Percentiles rank a stretch among this genome's conserved stretches.
phyloP scores from a whole-genome alignment of 495 filamentous ascomycete species.

The Saxophila tyrrhenica region DNA sequence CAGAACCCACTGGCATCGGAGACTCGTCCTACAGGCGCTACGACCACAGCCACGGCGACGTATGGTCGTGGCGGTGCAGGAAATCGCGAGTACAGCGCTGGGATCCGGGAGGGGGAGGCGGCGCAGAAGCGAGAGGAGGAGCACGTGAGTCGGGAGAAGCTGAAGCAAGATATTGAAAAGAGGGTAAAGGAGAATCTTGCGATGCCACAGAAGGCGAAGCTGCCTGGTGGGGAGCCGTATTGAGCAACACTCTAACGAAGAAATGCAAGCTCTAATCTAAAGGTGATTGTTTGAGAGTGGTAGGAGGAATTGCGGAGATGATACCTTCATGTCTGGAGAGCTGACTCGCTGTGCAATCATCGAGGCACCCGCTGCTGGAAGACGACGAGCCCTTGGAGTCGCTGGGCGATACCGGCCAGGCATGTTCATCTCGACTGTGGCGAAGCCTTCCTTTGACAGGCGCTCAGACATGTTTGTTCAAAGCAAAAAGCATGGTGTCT shows the following conservation, averaged over 20 bases:
- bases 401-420: too few relatives aligned
- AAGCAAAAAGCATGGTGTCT: background rate
- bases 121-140: slow-evolving; percentile 26
- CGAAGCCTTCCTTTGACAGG: too few relatives aligned
- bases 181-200: slow-evolving; percentile 17
- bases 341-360: background rate
- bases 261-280: background rate
- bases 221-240: slow-evolving; percentile 3
- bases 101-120: slow-evolving; percentile 19
- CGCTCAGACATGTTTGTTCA: background rate
- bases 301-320: too few relatives aligned
- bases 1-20: slow-evolving; percentile 4
- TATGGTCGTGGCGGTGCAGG: slow-evolving; percentile 48
- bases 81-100: slow-evolving; percentile 35
- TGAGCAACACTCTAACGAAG: background rate
- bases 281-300: background rate
- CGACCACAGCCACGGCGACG: slow-evolving; percentile 7
- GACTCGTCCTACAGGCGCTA: slow-evolving; percentile 7
- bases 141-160: slow-evolving; percentile 26
- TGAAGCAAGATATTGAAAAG: slow-evolving; percentile 37
- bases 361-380: too few relatives aligned
- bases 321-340: background rate
- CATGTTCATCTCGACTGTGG: too few relatives aligned
- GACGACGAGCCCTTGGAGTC: too few relatives aligned
- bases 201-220: slow-evolving; percentile 12